Evolutionary conservation across 2,329 filamentous ascomycete genomes (phyloP), one percentile per base, ranked within the genome.

Genomic region (Fusarium clavum): DNA sequence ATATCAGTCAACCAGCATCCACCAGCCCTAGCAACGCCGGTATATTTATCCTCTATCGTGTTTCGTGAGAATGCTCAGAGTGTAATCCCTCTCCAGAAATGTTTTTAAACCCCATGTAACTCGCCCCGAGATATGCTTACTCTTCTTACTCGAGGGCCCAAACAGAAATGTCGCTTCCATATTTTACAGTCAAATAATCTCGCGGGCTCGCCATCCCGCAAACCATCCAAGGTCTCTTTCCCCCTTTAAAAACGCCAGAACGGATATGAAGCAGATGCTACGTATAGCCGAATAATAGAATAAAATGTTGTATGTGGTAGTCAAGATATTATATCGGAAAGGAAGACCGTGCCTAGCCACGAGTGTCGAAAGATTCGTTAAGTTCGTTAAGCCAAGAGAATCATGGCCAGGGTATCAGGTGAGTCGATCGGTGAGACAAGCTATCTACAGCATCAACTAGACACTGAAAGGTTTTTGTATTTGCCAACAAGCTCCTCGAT

Each of bases 401-500:
- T 30, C 22, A 22, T 45, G 44, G 34, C 20, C 38, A 57, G 43
- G n/a, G 48, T n/a, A 41, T 57, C 30, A 43, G 32, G 44, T 44
- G 14, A 25, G 43, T 29, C 24, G 47, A 22, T 22, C 12, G 43
- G 55, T 14, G 25, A 44, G 40, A 41, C 18, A 47, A 70, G 14
- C 25, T 34, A 29, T 51, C 51, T 32, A 25, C 18, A 40, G 32
- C 44, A 57, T 54, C 66, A 61, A 29, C 58, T 30, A 40, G 74
- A 66, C 16, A 78, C 68, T 9, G 77, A 77, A 13, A 80, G 69
- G 22, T 71, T 78, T 48, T 76, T 77, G 70, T 83, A 83, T 56
- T 81, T 83, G 51, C 74, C 72, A 4, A 85, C 83, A 20, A 89
- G 78, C 76, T 88, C 85, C 66, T 88, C 84, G 66, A 93, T 91